A percentile compares a stretch with the other conserved stretches of the same genome.
Evolutionary conservation across 805 yeast species (phyloP).

Genomic region (Saccharomycopsis olivae): DNA sequence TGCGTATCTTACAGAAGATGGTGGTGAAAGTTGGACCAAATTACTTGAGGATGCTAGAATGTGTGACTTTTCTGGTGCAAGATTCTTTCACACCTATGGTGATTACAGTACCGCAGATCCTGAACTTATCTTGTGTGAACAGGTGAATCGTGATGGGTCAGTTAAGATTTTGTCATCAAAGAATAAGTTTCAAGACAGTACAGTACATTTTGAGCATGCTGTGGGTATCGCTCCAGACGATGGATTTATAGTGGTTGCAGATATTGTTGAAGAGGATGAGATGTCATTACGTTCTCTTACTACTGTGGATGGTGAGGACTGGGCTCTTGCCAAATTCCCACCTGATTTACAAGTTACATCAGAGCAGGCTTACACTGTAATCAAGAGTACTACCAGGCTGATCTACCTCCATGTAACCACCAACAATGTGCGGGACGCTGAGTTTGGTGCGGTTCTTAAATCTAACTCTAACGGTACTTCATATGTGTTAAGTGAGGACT

Average conservation of each 20-base stretch:
- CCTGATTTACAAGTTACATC: slow-evolving; percentile 42
- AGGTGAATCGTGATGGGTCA: slow-evolving; percentile 21
- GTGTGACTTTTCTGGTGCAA: slow-evolving; percentile 60
- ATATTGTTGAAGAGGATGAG: slow-evolving; percentile 29
- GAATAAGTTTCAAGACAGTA: slow-evolving; percentile 5
- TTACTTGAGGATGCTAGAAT: slow-evolving; percentile 41
- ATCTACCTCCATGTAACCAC: slow-evolving; percentile 80
- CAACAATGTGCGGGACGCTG: slow-evolving; percentile 34
- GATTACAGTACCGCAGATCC: slow-evolving; percentile 3
- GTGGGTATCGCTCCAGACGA: slow-evolving; percentile 69
- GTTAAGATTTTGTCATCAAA: slow-evolving; percentile 7
- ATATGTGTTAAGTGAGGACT: slow-evolving; percentile 54
- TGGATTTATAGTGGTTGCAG: slow-evolving; percentile 65
- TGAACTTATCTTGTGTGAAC: slow-evolving; percentile 59
- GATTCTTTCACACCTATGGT: too few relatives aligned
- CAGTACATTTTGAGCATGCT: slow-evolving; percentile 40
- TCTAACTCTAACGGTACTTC: slow-evolving; percentile 89
- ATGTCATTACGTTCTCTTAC: slow-evolving; percentile 53
- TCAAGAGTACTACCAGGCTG: slow-evolving; percentile 62
- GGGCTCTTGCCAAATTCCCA: slow-evolving; percentile 77
- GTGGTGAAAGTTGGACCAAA: slow-evolving; percentile 51
- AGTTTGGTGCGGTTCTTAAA: slow-evolving; percentile 73
- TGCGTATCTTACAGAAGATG: slow-evolving; percentile 55
- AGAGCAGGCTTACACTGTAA: slow-evolving; percentile 67
- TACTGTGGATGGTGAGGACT: slow-evolving; percentile 65